These are phyloP conservation scores for Thoreauomyces humboldtii DNA, from an alignment of 192 early-diverging fungal genomes.

Conservation along the genomic window DNA sequence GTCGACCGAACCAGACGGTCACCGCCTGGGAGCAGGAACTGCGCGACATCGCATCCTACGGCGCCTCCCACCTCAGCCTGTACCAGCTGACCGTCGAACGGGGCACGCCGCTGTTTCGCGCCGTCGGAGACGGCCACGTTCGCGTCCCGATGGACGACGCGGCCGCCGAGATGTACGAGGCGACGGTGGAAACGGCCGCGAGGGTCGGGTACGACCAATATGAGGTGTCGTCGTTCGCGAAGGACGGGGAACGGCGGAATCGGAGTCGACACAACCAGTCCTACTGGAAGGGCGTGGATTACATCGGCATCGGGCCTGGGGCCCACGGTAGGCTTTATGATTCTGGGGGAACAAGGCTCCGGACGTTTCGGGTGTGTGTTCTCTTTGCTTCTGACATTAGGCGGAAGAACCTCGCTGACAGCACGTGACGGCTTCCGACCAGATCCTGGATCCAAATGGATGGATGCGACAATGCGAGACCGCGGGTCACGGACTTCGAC, in stretches of 20 bases:
- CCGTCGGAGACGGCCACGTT: neutral
- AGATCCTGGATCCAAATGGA: conserved; percentile 27
- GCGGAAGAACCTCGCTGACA: no score
- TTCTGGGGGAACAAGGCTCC: neutral
- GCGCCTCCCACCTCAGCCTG: conserved; percentile 29
- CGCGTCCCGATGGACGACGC: conserved; percentile 14
- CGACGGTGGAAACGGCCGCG: conserved; percentile 13
- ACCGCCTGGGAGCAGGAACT: conserved; percentile 32
- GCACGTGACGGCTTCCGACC: neutral
- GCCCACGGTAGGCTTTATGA: conserved; percentile 31
- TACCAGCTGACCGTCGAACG: conserved; percentile 45
- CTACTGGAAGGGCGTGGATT: conserved; percentile 38
- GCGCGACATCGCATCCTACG: conserved; percentile 4
- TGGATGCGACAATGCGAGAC: conserved; percentile 34
- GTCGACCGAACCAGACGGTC: conserved; percentile 32
- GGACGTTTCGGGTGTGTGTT: conserved; percentile 26
- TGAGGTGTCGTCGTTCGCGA: conserved; percentile 42
- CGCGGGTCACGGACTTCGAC: conserved; percentile 26
- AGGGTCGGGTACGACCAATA: conserved; percentile 34
- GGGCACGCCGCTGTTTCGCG: conserved; percentile 34
- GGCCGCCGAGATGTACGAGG: conserved; percentile 32
- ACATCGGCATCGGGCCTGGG: conserved; percentile 42
- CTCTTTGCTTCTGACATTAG: no score
- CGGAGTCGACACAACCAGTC: conserved; percentile 30
- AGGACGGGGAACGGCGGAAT: conserved; percentile 1